Evolutionary conservation across 805 yeast species (phyloP), one percentile per base, ranked within the genome.

Genomic region (Myxozyma monticola): DNA sequence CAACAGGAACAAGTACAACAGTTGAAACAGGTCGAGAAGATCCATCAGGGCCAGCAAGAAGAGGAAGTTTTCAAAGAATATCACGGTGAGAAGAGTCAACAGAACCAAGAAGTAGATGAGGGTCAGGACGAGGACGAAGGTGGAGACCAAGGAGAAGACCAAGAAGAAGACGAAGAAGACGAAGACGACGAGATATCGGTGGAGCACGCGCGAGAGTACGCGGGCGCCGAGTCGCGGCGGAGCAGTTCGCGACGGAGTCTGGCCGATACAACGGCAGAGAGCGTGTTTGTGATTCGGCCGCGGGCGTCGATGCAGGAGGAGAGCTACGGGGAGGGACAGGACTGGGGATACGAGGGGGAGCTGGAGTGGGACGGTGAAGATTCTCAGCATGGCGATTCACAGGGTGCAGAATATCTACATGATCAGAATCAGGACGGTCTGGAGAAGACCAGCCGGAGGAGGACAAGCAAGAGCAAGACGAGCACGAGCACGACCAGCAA

Each of bases 201-300:
- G 10, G 46, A 42, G 24, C 22, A 33, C 33, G 30, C 25, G 30
- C 24, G 31, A 5, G 22, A 20, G n/a, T n/a, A n/a, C n/a, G n/a
- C n/a, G n/a, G n/a, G n/a, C n/a, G n/a, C n/a, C n/a, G n/a, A n/a
- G n/a, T n/a, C n/a, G n/a, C n/a, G n/a, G n/a, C n/a, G n/a, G n/a
- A n/a, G n/a, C n/a, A n/a, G n/a, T n/a, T n/a, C n/a, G n/a, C n/a
- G n/a, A n/a, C n/a, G n/a, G n/a, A n/a, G n/a, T n/a, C n/a, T n/a
- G n/a, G n/a, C n/a, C n/a, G n/a, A n/a, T n/a, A n/a, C n/a, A n/a
- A n/a, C 30, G 3, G 45, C 42, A 4, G 24, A 29, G 26, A 39
- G 42, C 24, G 25, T 41, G 45, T 49, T 49, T 24, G 54, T 40
- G 12, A 45, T 50, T 5, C 25, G 37, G 31, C 45, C 42, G 21